Evolutionary conservation across 2,329 filamentous ascomycete species (phyloP).

Genomic region (Xylaria sp.): DNA sequence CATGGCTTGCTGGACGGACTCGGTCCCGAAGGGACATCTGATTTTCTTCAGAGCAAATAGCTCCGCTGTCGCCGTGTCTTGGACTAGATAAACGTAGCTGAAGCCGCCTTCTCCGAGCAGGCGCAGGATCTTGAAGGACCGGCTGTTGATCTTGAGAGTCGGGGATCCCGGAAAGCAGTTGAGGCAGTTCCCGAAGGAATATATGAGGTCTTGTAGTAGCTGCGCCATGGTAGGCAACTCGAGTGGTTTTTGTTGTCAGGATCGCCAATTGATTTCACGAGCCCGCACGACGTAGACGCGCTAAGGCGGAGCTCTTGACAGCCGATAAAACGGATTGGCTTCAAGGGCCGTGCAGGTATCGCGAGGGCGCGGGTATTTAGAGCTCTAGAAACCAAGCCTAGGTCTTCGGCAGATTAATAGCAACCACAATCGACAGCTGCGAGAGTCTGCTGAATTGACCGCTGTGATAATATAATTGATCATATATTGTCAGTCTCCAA

Average conservation of each 20-base stretch:
- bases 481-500: neutral
- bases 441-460: neutral
- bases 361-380: neutral
- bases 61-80: slow-evolving; percentile 82
- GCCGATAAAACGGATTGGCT: neutral
- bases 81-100: slow-evolving; percentile 98
- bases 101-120: slow-evolving; percentile 97
- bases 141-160: slow-evolving; percentile 91
- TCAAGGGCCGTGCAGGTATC: neutral
- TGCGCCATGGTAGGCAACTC: slow-evolving; percentile 67
- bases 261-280: slow-evolving; percentile 7
- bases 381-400: neutral
- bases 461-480: slow-evolving; percentile 8
- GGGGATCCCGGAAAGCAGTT: slow-evolving; percentile 95
- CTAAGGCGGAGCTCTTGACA: slow-evolving; percentile 8
- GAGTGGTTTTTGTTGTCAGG: neutral
- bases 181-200: slow-evolving; percentile 92
- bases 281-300: slow-evolving; percentile 9
- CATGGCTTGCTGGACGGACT: slow-evolving; percentile 92
- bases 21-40: slow-evolving; percentile 94
- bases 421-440: neutral
- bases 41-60: slow-evolving; percentile 98
- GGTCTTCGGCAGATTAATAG: neutral
- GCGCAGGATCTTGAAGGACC: slow-evolving; percentile 94
- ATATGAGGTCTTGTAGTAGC: slow-evolving; percentile 85